Evolutionary conservation across 2,329 filamentous ascomycete species (phyloP), one percentile per base, ranked within the genome.

Genomic region (Coniella vitis): DNA sequence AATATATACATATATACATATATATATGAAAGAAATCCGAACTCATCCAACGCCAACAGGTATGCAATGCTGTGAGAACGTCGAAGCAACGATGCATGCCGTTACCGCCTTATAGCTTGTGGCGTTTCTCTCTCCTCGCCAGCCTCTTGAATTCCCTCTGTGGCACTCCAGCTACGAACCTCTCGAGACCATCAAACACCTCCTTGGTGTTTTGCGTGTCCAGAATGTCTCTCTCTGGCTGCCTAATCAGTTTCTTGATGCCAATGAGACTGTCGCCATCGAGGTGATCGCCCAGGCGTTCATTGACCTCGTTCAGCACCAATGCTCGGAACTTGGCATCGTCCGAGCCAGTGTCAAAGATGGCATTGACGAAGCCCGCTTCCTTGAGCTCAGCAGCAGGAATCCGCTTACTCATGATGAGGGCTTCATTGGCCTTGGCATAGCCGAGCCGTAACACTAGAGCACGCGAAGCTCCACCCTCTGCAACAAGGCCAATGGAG

Each of bases 131-230:
- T 12, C 91, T 90, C 54, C 75, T 81, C 1, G 89, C 89, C 63
- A 97, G 71, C 74, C 87, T 90, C 60, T 76, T 71, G 63, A 97
- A 97, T 73, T 97, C 88, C 65, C 85, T 78, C 73, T 96, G 90
- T 17, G 93, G 93, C 38, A 90, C 74, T 0, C 90, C 90, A 53
- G 70, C 78, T 57, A 87, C 65, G 61, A 97, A 96, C 51, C 90
- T 73, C 54, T 90, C 83, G 61, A 97, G 64, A 0, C 90, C 91
- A 3, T 79, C 84, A 72, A 95, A 90, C 1, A 93, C 88, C 75
- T 97, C 91, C 31, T 79, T 71, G 7, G 90, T 81, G 56, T 87
- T 91, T 70, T 91, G 85, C 49, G 71, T 70, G 66, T 96, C 88
- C 60, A 94, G 64, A 10, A 78, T 60, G 47, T 89, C 86, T 60